Evolutionary conservation across 495 filamentous ascomycete genomes (phyloP).

Genomic region (Tuber umbilicatum): DNA sequence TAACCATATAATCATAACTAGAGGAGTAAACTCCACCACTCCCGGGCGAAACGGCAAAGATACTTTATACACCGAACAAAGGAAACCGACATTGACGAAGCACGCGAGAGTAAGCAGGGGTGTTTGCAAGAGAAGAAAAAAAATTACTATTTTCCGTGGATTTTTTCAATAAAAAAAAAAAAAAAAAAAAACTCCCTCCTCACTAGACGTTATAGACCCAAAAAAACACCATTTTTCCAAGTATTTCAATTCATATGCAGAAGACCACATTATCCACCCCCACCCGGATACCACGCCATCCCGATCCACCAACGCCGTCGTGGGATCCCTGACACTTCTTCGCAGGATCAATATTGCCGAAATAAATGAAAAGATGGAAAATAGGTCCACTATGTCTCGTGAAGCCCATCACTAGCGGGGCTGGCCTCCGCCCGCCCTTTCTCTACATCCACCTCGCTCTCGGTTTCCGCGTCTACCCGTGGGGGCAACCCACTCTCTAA

Average conservation of each 20-base stretch:
- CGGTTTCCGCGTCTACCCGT: neutral
- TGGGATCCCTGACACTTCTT: neutral
- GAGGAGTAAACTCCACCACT: neutral
- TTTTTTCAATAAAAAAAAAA: neutral
- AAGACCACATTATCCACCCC: neutral
- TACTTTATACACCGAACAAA: neutral
- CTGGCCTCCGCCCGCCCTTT: neutral
- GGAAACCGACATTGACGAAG: neutral
- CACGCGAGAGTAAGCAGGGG: neutral
- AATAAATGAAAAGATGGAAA: neutral
- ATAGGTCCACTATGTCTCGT: neutral
- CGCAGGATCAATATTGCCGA: neutral
- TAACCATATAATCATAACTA: neutral
- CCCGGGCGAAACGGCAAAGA: neutral
- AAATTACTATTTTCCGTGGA: neutral
- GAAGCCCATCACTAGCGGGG: neutral
- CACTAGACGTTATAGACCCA: neutral
- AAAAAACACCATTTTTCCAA: neutral
- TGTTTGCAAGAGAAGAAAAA: neutral
- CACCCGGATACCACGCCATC: neutral
- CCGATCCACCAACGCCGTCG: neutral
- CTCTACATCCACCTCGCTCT: neutral
- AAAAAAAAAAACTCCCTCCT: neutral
- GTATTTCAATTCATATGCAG: neutral
- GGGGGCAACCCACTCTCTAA: neutral